Conservation (phyloP, 345 rosid genomes). For the Acer campestre region DNA sequence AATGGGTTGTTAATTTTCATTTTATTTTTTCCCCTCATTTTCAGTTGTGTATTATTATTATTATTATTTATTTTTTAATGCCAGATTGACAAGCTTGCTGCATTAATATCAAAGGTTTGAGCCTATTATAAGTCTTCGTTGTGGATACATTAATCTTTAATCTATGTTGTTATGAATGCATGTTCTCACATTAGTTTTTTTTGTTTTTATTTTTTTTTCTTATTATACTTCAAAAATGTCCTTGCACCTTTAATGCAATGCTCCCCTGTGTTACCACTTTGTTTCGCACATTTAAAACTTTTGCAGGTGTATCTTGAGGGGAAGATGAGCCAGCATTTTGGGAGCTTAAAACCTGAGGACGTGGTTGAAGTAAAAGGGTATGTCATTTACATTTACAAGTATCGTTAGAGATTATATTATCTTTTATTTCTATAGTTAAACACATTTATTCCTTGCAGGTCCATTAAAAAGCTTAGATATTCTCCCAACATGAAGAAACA, state of each 20-base stretch:
- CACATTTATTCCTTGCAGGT: slow-evolving; percentile 60
- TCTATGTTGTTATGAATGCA: slow-evolving; percentile 26
- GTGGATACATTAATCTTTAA: too few species aligned
- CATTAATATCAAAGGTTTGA: too few species aligned
- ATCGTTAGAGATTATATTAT: background rate
- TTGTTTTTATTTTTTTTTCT: too few species aligned
- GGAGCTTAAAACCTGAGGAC: slow-evolving; percentile 90
- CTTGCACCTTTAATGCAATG: background rate
- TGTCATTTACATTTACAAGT: slow-evolving; percentile 1
- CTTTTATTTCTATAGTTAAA: background rate
- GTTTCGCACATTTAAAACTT: background rate
- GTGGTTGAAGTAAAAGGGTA: slow-evolving; percentile 93
- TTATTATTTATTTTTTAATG: too few species aligned
- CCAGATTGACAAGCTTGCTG: too few species aligned
- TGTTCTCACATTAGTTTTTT: background rate
- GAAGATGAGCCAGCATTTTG: slow-evolving; percentile 98
- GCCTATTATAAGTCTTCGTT: too few species aligned
- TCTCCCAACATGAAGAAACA: slow-evolving; percentile 93
- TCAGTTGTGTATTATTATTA: too few species aligned
- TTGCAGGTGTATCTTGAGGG: slow-evolving; percentile 94
- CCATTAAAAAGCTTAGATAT: slow-evolving; percentile 85
- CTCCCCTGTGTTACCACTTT: slow-evolving; percentile 2
- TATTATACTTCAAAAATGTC: slow-evolving; percentile 13
- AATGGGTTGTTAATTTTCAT: too few species aligned
- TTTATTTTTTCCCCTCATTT: too few species aligned